Percentiles rank a stretch among this genome's conserved stretches.
Evolutionary conservation across 106 monocot species (phyloP).

Genomic region (Iris macrosiphon): DNA sequence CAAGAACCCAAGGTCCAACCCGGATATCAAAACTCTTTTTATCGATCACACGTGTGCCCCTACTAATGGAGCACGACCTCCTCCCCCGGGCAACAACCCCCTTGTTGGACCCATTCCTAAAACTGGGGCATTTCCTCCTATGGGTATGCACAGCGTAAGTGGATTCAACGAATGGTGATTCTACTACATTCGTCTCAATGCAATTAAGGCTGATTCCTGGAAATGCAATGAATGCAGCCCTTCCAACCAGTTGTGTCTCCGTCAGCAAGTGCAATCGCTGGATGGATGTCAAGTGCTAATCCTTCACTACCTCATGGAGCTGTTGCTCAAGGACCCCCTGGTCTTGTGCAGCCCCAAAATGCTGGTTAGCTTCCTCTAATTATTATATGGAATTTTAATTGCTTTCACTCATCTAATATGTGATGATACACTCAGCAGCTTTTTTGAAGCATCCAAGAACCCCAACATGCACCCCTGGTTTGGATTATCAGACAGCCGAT

Average conservation of each 20-base stretch:
- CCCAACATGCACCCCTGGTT: constrained; percentile 54
- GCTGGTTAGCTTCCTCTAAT: constrained; percentile 26
- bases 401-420: neutral
- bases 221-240: constrained; percentile 53
- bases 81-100: constrained; percentile 52
- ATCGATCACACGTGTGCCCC: constrained; percentile 82
- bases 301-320: constrained; percentile 66
- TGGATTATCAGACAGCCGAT: constrained; percentile 87
- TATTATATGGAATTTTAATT: too few relatives aligned
- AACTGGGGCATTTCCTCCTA: constrained; percentile 69
- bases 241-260: constrained; percentile 85
- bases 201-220: neutral
- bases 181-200: neutral
- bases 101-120: constrained; percentile 74
- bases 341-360: constrained; percentile 69
- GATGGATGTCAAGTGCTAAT: constrained; percentile 87
- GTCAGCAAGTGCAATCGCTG: constrained; percentile 68
- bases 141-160: constrained; percentile 69
- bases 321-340: constrained; percentile 64
- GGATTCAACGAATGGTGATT: neutral
- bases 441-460: constrained; percentile 82
- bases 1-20: constrained; percentile 90
- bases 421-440: constrained; percentile 29
- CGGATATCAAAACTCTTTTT: constrained; percentile 90
- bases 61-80: constrained; percentile 60